phyloP scores from a whole-genome alignment of 192 early-diverging fungal genomes.

The Mortierella claussenii region DNA sequence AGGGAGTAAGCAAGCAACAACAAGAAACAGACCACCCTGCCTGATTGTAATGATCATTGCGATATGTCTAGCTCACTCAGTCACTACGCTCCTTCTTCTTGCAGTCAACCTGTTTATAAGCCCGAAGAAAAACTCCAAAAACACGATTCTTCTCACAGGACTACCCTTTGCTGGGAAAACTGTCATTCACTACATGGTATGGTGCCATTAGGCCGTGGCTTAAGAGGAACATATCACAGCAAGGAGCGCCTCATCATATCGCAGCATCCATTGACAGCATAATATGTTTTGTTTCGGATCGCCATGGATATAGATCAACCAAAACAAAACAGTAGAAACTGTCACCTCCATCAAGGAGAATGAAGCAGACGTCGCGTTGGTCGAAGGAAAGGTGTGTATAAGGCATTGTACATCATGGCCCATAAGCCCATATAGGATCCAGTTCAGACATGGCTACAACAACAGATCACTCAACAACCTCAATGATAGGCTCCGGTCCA shows the following conservation, averaged over 20 bases:
- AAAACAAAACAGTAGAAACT: conserved; percentile 60
- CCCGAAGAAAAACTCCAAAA: conserved; percentile 40
- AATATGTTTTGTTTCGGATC: too few relatives aligned
- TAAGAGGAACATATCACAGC: too few relatives aligned
- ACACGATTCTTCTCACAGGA: conserved; percentile 47
- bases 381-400: conserved; percentile 57
- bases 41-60: too few relatives aligned
- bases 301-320: conserved; percentile 55
- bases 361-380: conserved; percentile 60
- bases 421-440: too few relatives aligned
- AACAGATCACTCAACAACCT: neutral
- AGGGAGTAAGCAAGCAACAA: too few relatives aligned
- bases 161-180: conserved; percentile 51
- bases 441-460: too few relatives aligned
- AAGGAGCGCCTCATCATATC: too few relatives aligned
- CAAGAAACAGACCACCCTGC: too few relatives aligned
- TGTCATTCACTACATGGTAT: conserved; percentile 35
- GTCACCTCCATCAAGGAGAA: conserved; percentile 81
- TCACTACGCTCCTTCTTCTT: neutral
- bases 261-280: too few relatives aligned
- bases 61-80: neutral
- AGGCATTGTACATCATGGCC: too few relatives aligned
- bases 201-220: too few relatives aligned
- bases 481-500: conserved; percentile 55
- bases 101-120: conserved; percentile 29